Evolutionary conservation across 176 grass and related monocot species (phyloP), one percentile per base, ranked within the genome.

Genomic region (Puya raimondii): DNA sequence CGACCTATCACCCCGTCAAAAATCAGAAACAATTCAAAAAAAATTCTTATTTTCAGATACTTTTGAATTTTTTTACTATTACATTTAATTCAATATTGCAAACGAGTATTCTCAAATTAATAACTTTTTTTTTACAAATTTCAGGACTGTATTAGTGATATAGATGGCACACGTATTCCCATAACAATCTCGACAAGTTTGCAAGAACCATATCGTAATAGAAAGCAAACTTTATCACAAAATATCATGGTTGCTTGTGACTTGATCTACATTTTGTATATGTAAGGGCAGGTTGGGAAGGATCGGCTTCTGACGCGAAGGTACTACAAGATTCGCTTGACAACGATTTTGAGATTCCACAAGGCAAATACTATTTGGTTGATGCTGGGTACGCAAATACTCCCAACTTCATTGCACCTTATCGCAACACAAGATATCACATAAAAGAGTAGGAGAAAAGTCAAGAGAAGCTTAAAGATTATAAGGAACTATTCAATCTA

Each of bases 371-470:
- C 22, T 76, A 76, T 54, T 50, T 42, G 3, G 73, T 67, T n/a
- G 61, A 67, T 76, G 49, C 12, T 29, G 15, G 64, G 23, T 76
- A 67, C 53, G 48, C 48, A 48, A 76, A 53, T 52, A 75, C 64
- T 29, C 73, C 10, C 33, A 16, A 52, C 27, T 76, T 76, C 66
- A 0, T 67, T 66, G 58, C 64, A 22, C 70, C 70, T 49, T 73
- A 71, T 21, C 20, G 47, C 11, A 58, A 13, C 48, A 78, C 50
- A 70, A 63, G 65, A 51, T 78, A 78, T 21, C 76, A 78, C 59
- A n/a, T 70, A 51, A 11, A 70, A 70, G 51, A 78, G 50, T 20
- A 78, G 61, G 67, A n/a, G 20, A 22, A 52, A 66, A 50, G 14
- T 42, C 0, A 11, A n/a, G 29, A 78, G 27, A 64, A 17, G 15